These are phyloP conservation scores for Phytophthora megakarya DNA, from an alignment of 352 stramenopile species.

Conservation along the genomic window DNA sequence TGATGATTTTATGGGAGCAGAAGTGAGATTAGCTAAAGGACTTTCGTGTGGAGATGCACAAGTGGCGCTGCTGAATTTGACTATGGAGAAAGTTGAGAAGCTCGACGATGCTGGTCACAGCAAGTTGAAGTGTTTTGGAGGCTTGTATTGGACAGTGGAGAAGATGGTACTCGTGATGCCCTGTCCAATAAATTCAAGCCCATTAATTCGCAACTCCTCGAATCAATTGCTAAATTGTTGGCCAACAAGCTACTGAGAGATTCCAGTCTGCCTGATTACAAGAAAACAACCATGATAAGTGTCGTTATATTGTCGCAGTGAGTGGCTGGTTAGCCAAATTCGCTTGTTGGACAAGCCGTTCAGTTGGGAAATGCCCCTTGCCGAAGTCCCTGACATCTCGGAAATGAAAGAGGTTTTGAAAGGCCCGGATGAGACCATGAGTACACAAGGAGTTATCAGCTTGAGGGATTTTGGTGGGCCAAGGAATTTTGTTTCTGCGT, in stretches of 20 bases:
- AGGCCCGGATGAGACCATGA: neutral
- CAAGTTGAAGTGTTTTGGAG: neutral
- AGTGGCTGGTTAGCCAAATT: slow-evolving; percentile 24
- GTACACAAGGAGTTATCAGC: neutral
- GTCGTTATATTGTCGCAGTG: neutral
- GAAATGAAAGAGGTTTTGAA: slow-evolving; percentile 18
- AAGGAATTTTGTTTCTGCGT: neutral
- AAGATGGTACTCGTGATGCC: neutral
- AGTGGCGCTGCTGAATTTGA: neutral
- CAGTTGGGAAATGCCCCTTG: slow-evolving; percentile 24
- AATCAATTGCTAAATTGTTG: neutral
- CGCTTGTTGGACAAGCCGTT: slow-evolving; percentile 16
- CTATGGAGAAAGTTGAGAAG: neutral
- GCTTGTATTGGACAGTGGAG: neutral
- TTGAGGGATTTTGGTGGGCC: neutral
- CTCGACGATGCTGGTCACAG: neutral
- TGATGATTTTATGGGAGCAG: neutral
- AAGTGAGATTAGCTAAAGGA: neutral
- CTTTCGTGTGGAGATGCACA: neutral
- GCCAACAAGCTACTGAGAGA: neutral
- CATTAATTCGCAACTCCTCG: neutral
- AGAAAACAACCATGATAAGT: neutral
- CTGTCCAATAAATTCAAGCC: neutral
- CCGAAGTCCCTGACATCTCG: slow-evolving; percentile 2
- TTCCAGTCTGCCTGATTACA: neutral